Evolutionary conservation across 2,329 filamentous ascomycete species (phyloP), one percentile per base, ranked within the genome.

Genomic region (Penicillium sp.): DNA sequence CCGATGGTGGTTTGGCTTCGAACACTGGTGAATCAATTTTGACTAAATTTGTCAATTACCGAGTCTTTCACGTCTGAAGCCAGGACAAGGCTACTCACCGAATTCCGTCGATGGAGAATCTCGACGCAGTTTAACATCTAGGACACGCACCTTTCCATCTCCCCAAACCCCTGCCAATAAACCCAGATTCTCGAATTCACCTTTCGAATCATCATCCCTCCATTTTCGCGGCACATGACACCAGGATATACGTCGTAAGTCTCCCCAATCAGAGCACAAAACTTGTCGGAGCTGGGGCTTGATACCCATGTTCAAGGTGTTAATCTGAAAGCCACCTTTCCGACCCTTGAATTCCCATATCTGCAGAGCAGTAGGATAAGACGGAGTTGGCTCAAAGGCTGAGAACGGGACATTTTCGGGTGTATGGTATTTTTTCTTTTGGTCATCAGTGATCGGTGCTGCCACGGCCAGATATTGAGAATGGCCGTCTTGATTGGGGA

Each of bases 251-350:
- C 68, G 62, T 45, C 69, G 73, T 12, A 77, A 58, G 39, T 74
- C 68, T 2, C 77, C 77, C 69, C 75, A 79, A 14, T 76, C 65
- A 2, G 72, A 70, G 47, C 75, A 78, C n/a, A 80, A 54, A 3
- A 74, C 69, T 23, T 71, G 48, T 16, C 63, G 62, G 28, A 80
- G 62, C 30, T 56, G 53, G 3, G 77, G 76, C 11, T 63, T 50
- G 6, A 42, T 50, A 0, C 49, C 53, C 46, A 65, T 64, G 49
- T 76, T 67, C 5, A 77, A 56, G 2, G 56, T 60, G 10, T 64
- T 62, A 1, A 63, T 56, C 14, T 47, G 42, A 11, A 47, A 39
- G 1, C 55, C 50, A 4, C 57, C 51, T 28, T 55, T 37, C 11
- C 54, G 59, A 3, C 67, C 64, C 25, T 64, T 60, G 47, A 81